These are phyloP conservation scores for Solanum virginianum DNA, from an alignment of 257 asterid species.

Conservation along the genomic window DNA sequence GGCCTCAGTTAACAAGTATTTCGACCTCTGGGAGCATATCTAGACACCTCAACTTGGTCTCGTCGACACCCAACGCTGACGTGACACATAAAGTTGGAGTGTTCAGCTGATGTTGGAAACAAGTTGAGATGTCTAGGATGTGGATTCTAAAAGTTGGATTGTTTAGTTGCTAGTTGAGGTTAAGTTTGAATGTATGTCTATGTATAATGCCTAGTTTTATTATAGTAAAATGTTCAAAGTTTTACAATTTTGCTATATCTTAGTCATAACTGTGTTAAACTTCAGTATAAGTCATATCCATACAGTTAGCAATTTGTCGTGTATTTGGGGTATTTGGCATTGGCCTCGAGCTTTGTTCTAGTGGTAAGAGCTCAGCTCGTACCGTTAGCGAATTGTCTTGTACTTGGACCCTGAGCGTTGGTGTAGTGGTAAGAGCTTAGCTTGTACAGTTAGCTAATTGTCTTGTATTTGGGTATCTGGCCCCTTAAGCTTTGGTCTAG, in stretches of 20 bases:
- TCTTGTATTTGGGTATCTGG: not conserved
- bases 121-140: not conserved
- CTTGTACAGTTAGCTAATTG: not conserved
- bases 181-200: not conserved
- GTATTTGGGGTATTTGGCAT: not conserved
- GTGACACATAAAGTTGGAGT: not conserved
- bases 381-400: not conserved
- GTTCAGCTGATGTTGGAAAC: not conserved
- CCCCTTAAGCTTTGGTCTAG: not conserved
- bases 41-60: not conserved
- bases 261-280: not conserved
- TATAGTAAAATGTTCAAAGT: not conserved
- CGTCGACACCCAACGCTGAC: not conserved
- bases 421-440: not conserved
- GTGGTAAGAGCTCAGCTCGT: not conserved
- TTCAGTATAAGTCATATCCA: not conserved
- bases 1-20: no score
- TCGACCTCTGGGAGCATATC: not conserved
- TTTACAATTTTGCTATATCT: not conserved
- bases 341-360: not conserved
- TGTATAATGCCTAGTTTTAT: not conserved
- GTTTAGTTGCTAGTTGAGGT: not conserved
- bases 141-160: not conserved
- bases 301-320: not conserved
- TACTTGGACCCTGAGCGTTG: not conserved